Base-by-base conservation (phyloP, 2,329 filamentous ascomycete species). In the Curvularia sp. region DNA sequence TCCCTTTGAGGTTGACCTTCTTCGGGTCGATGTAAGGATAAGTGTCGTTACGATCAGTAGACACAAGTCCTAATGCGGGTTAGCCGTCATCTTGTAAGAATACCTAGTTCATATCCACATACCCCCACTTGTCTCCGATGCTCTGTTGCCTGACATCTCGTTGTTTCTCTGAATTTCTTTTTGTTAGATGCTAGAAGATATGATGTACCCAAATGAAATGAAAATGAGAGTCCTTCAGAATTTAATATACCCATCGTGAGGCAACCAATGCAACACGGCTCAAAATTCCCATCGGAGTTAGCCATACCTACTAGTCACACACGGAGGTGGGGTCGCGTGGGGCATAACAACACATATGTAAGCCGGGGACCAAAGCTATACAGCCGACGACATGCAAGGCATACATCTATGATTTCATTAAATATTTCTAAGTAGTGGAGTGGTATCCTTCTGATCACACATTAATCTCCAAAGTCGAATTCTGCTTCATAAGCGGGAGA, bases 11-110 rank as follows among this genome's bases (percentile, higher is more conserved):
- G 26, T 67, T 35, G 39, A 61, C 53, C 18, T 81, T 77, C 58
- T 82, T 64, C 5, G 66, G 66, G 46, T 71, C 61, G 69, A 88
- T 86, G 57, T 74, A 78, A 1, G 80, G 75, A 67, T 88, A 88
- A 0, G 82, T 86, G 61, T 85, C 80, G 50, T 77, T 71, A 68
- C 81, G 80, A 1, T 71, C 35, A 1, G 55, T 60, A n/a, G 55
- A 2, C 2, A 47, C 55, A 38, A 66, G 66, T 33, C 66, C 62
- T 65, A 9, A 10, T 3, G 31, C 7, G 6, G 30, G 26, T 56
- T 26, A 43, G 28, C 18, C 2, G 22, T 31, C 4, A 33, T 33
- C 28, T 4, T 7, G 18, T n/a, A 12, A 6, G 26, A 10, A 9
- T 20, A 10, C n/a, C 22, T 24, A 24, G 22, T 18, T 28, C 5